phyloP scores from a whole-genome alignment of 345 rosid species.

The Raphanus raphanistrum region DNA sequence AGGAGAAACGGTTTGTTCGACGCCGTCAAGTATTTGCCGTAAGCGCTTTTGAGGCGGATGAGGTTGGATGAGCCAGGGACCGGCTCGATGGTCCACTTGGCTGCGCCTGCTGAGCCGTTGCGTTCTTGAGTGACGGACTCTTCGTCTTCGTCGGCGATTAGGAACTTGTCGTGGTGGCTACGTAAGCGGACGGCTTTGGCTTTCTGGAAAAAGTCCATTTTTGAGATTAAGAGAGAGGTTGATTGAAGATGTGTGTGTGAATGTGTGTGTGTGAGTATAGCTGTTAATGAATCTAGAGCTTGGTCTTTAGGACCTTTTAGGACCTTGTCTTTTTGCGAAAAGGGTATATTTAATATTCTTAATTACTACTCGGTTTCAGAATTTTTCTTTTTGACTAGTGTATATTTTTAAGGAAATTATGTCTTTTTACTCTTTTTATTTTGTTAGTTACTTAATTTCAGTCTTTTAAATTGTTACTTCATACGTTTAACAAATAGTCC shows the following conservation, averaged over 20 bases:
- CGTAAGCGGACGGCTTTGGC: slow-evolving; percentile 73
- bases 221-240: slow-evolving; percentile 5
- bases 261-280: background rate
- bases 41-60: slow-evolving; percentile 67
- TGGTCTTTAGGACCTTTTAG: background rate
- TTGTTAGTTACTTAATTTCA: background rate
- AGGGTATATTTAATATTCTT: background rate
- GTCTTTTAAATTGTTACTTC: background rate
- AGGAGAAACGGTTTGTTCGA: slow-evolving; percentile 74
- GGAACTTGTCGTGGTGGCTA: slow-evolving; percentile 79
- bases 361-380: background rate
- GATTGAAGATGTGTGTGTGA: slow-evolving; percentile 17
- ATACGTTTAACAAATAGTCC: background rate
- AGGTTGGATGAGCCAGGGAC: slow-evolving; percentile 50
- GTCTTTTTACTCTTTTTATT: background rate
- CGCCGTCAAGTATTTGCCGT: slow-evolving; percentile 79
- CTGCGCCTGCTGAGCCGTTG: slow-evolving; percentile 58
- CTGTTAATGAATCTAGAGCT: background rate
- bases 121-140: slow-evolving; percentile 70
- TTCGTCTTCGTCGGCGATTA: slow-evolving; percentile 71
- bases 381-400: background rate
- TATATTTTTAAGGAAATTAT: background rate
- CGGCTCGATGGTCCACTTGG: slow-evolving; percentile 65
- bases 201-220: slow-evolving; percentile 74
- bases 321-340: slow-evolving; percentile 25